Conservation (phyloP, 768 basidiomycete species). For the Trametes sanguinea region DNA sequence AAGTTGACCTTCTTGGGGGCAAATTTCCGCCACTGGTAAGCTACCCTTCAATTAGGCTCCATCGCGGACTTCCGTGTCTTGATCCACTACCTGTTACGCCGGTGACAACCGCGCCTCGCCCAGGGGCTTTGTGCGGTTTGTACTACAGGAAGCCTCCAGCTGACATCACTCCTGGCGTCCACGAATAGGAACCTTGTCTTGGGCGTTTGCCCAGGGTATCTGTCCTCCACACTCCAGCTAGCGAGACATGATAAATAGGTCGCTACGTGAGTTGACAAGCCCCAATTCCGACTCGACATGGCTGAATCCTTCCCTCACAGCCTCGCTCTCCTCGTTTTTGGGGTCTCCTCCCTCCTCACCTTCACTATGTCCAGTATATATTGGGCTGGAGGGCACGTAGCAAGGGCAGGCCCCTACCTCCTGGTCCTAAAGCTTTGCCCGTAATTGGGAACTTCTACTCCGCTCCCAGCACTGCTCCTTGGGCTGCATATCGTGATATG, state of each 20-base stretch:
- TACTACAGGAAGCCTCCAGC: not conserved
- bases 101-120: slow-evolving; percentile 1
- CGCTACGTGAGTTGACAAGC: not conserved
- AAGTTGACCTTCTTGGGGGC: no score
- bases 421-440: slow-evolving; percentile 27
- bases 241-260: slow-evolving; percentile 1
- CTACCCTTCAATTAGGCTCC: slow-evolving; percentile 2
- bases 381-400: slow-evolving; percentile 12
- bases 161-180: slow-evolving; percentile 12
- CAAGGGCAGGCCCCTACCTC: slow-evolving; percentile 21
- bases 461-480: slow-evolving; percentile 21
- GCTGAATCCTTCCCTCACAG: not conserved
- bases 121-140: slow-evolving; percentile 1
- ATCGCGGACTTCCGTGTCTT: not conserved
- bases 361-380: not conserved
- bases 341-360: not conserved
- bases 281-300: not conserved
- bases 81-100: not conserved
- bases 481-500: slow-evolving; percentile 20
- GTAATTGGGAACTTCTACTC: slow-evolving; percentile 27
- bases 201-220: not conserved
- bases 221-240: not conserved
- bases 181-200: not conserved
- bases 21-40: no score
- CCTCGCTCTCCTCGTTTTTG: slow-evolving; percentile 2